These are phyloP conservation scores for Fraxinus excelsior DNA, from an alignment of 257 asterid genomes.

Conservation along the genomic window DNA sequence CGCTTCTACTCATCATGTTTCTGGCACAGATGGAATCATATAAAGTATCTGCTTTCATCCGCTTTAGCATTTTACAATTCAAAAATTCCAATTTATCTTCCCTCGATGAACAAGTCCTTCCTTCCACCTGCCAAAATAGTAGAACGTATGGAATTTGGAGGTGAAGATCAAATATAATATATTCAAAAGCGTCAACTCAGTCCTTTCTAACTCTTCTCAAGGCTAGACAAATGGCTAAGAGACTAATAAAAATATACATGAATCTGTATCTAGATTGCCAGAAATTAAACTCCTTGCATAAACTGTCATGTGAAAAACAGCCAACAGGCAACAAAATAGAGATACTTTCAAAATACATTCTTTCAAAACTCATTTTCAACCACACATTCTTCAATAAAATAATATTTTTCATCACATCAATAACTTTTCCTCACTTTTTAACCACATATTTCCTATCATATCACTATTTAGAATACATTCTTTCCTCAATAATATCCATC, in stretches of 20 bases:
- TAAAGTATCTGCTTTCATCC: conserved; percentile 52
- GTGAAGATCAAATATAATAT: not conserved
- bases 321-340: not conserved
- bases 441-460: no score
- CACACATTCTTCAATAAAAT: no score
- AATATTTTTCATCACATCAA: no score
- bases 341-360: no score
- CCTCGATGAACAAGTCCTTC: conserved; percentile 63
- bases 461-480: no score
- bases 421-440: no score
- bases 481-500: no score
- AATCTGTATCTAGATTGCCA: no score
- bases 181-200: not conserved
- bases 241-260: not conserved
- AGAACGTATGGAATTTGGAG: not conserved
- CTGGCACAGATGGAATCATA: conserved; percentile 48
- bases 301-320: not conserved
- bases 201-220: not conserved
- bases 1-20: conserved; percentile 62
- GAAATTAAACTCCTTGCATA: no score
- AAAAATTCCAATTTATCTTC: conserved; percentile 82
- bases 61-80: conserved; percentile 83
- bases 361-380: no score
- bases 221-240: not conserved
- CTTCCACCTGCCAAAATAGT: conserved; percentile 74